Evolutionary conservation across 1,284 basidiomycete genomes (phyloP).

Genomic region (Lentinula novae-zelandiae): DNA sequence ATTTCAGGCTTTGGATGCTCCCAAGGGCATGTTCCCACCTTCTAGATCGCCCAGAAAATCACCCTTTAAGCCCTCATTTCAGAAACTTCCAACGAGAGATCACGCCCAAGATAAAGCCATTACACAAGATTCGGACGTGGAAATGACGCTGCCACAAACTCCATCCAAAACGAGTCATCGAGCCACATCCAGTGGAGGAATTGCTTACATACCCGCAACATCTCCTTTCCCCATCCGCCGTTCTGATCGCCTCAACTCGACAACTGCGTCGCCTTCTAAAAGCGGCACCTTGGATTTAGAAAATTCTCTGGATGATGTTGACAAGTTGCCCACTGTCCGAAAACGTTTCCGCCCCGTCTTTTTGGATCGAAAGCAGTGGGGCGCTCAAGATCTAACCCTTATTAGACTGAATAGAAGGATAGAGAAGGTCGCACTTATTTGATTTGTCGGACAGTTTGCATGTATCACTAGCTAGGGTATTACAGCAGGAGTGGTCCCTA

Average conservation of each 20-base stretch:
- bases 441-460: neutral
- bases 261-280: neutral
- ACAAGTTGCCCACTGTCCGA: neutral
- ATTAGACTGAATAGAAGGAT: neutral
- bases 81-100: constrained; percentile 7
- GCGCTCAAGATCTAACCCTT: neutral
- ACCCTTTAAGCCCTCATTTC: constrained; percentile 5
- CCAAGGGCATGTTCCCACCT: neutral
- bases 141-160: constrained; percentile 3
- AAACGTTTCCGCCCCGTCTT: constrained; percentile 14
- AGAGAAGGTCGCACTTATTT: neutral
- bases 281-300: neutral
- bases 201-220: neutral
- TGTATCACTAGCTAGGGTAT: no score
- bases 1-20: neutral
- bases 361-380: constrained; percentile 11
- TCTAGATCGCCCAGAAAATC: constrained; percentile 12
- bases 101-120: neutral
- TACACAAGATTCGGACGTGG: neutral
- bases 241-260: neutral
- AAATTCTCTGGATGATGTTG: neutral
- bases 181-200: neutral
- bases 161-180: neutral
- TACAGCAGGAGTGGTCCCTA: no score
- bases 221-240: neutral